Base-by-base conservation (phyloP, 1,284 basidiomycete species). In the Trichosporon sp. region DNA sequence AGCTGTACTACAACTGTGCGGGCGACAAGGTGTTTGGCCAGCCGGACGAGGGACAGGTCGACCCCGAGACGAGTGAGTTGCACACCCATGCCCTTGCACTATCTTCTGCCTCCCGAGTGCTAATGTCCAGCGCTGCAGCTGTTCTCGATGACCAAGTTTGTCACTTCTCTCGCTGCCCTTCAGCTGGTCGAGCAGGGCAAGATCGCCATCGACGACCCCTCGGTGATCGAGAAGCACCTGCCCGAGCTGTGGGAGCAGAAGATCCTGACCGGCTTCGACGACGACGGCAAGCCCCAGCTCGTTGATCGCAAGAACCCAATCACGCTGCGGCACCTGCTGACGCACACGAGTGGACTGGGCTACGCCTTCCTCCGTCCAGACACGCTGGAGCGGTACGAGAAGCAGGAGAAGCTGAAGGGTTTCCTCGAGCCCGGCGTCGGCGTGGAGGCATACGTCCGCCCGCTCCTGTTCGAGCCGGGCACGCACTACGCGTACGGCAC, bases 71-170 rank as follows among this genome's bases (percentile, higher is more conserved):
- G 31, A 60, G 36, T 29, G 49, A 8, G 54, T 34, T 1, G 16
- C n/a, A n/a, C n/a, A n/a, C n/a, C n/a, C n/a, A n/a, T n/a, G n/a
- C n/a, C n/a, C n/a, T n/a, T n/a, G n/a, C n/a, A n/a, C n/a, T n/a
- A n/a, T n/a, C 4, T 2, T 10, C 29, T 10, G 3, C 23, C 11
- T 8, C 10, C 40, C 25, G n/a, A 57, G 19, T n/a, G 40, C 40
- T 44, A 11, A 56, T 37, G 13, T 5, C 4, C 61, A 77, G 75
- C 64, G 1, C 62, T 73, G 6, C 72, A 76, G 63, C 60, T 75
- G 14, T 77, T 74, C 64, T 75, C 73, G 5, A 70, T 70, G 67
- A 73, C 73, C 32, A 78, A 77, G 67, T 65, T 77, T 8, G 67
- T 77, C 27, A 64, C 63, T 1, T 63, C 67, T n/a, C 27, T 68